These are phyloP conservation scores for Olyra latifolia DNA, from an alignment of 176 grass and related monocot genomes.

Conservation along the genomic window DNA sequence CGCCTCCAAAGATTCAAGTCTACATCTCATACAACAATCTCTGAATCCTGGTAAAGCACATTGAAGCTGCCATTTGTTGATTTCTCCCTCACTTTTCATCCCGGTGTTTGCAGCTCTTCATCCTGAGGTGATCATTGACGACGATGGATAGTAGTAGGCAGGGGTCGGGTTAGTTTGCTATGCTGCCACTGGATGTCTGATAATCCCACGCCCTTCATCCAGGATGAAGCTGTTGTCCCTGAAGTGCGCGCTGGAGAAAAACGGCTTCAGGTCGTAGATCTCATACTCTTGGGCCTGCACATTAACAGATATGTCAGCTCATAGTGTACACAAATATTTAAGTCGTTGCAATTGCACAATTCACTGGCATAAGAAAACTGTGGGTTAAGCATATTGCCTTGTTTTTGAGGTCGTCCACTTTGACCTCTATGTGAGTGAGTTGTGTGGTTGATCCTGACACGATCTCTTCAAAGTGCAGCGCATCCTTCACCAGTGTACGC, in stretches of 20 bases:
- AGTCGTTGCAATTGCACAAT: neutral
- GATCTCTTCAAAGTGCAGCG: slow-evolving; percentile 81
- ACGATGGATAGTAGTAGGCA: neutral
- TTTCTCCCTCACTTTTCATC: neutral
- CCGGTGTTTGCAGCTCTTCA: neutral
- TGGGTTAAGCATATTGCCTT: slow-evolving; percentile 53
- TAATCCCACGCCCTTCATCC: slow-evolving; percentile 71
- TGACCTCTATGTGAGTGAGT: slow-evolving; percentile 66
- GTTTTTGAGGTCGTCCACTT: slow-evolving; percentile 76
- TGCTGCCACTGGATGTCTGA: slow-evolving; percentile 63
- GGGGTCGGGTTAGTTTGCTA: neutral
- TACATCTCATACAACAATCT: neutral
- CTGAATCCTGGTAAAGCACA: neutral
- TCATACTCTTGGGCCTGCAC: slow-evolving; percentile 91
- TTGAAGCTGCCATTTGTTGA: neutral
- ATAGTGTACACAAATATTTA: neutral
- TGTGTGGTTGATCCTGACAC: slow-evolving; percentile 55
- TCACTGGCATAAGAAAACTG: neutral
- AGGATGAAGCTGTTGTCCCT: slow-evolving; percentile 78
- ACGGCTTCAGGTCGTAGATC: slow-evolving; percentile 84
- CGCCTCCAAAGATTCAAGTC: neutral
- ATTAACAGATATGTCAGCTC: neutral
- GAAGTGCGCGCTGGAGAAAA: slow-evolving; percentile 80
- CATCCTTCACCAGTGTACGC: slow-evolving; percentile 78
- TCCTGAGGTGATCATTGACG: neutral